Evolutionary conservation across 768 basidiomycete species (phyloP).

Genomic region (Mycena floridula): DNA sequence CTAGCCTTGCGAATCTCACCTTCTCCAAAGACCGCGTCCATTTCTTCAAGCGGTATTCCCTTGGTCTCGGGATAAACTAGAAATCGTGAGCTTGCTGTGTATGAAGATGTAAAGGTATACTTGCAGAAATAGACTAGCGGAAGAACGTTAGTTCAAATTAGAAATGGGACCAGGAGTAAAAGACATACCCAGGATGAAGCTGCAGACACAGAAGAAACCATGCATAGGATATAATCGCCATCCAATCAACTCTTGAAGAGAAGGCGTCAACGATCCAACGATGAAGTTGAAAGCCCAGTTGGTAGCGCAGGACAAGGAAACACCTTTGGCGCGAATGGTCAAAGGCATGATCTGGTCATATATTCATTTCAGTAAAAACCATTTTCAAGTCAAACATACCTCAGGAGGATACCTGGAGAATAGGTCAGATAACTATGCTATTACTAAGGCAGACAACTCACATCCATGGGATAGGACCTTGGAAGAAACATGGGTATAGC

Average conservation of each 20-base stretch:
- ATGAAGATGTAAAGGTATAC: slow-evolving; percentile 19
- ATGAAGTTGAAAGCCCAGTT: slow-evolving; percentile 88
- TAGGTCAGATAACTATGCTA: no score
- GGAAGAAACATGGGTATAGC: slow-evolving; percentile 30
- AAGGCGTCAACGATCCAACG: slow-evolving; percentile 84
- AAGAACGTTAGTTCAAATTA: slow-evolving; percentile 7
- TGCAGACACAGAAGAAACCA: slow-evolving; percentile 84
- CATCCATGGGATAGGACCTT: slow-evolving; percentile 87
- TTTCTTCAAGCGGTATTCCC: slow-evolving; percentile 83
- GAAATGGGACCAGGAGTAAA: slow-evolving; percentile 3
- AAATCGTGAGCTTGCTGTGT: neutral
- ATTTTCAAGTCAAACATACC: slow-evolving; percentile 29
- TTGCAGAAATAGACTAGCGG: slow-evolving; percentile 66
- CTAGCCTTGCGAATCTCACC: no score
- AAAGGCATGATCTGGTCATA: slow-evolving; percentile 78
- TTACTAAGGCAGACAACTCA: no score
- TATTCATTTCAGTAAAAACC: neutral
- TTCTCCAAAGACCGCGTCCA: slow-evolving; percentile 89
- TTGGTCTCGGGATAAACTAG: slow-evolving; percentile 84
- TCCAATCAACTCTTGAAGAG: slow-evolving; percentile 77
- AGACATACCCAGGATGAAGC: slow-evolving; percentile 68
- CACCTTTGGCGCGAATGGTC: slow-evolving; percentile 89
- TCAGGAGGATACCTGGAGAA: slow-evolving; percentile 92
- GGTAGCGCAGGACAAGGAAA: slow-evolving; percentile 88
- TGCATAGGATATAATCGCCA: slow-evolving; percentile 97